Evolutionary conservation across 1,139 yeast genomes (phyloP).

Genomic region (Hyphopichia pseudoburtonii): DNA sequence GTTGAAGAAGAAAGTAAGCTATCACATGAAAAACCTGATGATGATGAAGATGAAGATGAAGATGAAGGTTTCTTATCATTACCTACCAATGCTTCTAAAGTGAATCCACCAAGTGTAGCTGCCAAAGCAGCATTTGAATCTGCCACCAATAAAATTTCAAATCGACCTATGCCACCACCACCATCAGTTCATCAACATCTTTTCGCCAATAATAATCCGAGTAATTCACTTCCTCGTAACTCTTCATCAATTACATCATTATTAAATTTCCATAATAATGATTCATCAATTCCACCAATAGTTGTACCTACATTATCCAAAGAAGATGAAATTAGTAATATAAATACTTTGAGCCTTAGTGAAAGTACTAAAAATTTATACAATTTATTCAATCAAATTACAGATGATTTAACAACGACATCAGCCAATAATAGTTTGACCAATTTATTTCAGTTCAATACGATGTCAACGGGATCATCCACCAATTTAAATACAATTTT

Average conservation of each 20-base stretch:
- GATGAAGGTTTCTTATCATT: conserved; percentile 5
- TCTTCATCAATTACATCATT: conserved; percentile 2
- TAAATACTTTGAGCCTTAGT: conserved; percentile 14
- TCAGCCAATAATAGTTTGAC: conserved; percentile 23
- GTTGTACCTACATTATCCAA: conserved; percentile 13
- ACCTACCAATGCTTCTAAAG: not conserved
- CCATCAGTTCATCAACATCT: conserved; percentile 2
- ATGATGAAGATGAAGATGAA: conserved; percentile 5
- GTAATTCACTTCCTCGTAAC: conserved; percentile 1
- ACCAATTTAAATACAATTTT: conserved; percentile 2
- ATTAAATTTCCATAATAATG: not conserved
- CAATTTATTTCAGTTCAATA: conserved; percentile 26
- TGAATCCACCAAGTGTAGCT: not conserved
- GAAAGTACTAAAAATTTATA: conserved; percentile 28
- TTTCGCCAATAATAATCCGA: not conserved
- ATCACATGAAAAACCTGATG: too few relatives aligned
- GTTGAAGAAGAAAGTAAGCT: conserved; percentile 2
- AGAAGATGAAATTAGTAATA: conserved; percentile 10
- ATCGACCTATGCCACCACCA: conserved; percentile 1
- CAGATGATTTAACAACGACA: conserved; percentile 23
- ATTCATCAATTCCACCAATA: conserved; percentile 17
- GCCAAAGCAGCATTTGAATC: conserved; percentile 1
- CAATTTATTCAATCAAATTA: conserved; percentile 30
- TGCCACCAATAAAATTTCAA: not conserved
- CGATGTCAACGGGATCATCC: conserved; percentile 3